These are phyloP conservation scores for Lentinula sp. DNA, from an alignment of 768 basidiomycete species.

Conservation along the genomic window DNA sequence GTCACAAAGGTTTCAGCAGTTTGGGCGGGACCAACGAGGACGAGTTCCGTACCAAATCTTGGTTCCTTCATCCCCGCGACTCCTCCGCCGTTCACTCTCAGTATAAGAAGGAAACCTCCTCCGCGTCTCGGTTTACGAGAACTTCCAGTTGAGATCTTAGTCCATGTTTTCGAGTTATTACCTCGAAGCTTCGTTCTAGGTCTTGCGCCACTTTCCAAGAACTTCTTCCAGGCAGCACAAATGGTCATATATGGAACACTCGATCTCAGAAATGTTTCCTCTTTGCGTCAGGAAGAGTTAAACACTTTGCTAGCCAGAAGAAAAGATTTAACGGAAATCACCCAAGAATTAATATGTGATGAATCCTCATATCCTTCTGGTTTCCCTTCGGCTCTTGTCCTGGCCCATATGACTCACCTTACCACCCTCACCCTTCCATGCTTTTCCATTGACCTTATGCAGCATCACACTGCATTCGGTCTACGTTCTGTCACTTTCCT, in stretches of 20 bases:
- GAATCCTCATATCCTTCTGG: constrained; percentile 20
- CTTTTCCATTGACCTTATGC: constrained; percentile 35
- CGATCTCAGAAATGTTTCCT: constrained; percentile 25
- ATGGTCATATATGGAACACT: constrained; percentile 25
- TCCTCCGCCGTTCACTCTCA: constrained; percentile 1
- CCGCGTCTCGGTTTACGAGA: constrained; percentile 1
- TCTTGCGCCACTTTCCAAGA: constrained; percentile 24
- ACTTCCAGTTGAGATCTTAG: constrained; percentile 29
- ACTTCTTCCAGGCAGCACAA: constrained; percentile 27
- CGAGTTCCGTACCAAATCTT: neutral
- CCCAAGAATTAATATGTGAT: constrained; percentile 31
- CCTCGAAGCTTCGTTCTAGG: constrained; percentile 22
- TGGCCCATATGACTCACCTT: constrained; percentile 41
- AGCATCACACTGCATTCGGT: constrained; percentile 36
- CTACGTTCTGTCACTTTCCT: constrained; percentile 33
- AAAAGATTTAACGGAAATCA: constrained; percentile 32
- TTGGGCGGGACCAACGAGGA: neutral
- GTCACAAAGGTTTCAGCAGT: neutral
- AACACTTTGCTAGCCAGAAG: constrained; percentile 30
- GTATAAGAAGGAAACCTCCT: constrained; percentile 1
- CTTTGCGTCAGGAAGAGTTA: constrained; percentile 25
- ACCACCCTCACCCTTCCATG: constrained; percentile 33
- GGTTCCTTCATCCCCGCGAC: neutral
- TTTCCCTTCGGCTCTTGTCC: constrained; percentile 35
- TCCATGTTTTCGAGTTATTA: constrained; percentile 26